These are phyloP conservation scores for Fusarium pseudoanthophilum DNA, from an alignment of 2,329 filamentous ascomycete genomes.

Conservation along the genomic window DNA sequence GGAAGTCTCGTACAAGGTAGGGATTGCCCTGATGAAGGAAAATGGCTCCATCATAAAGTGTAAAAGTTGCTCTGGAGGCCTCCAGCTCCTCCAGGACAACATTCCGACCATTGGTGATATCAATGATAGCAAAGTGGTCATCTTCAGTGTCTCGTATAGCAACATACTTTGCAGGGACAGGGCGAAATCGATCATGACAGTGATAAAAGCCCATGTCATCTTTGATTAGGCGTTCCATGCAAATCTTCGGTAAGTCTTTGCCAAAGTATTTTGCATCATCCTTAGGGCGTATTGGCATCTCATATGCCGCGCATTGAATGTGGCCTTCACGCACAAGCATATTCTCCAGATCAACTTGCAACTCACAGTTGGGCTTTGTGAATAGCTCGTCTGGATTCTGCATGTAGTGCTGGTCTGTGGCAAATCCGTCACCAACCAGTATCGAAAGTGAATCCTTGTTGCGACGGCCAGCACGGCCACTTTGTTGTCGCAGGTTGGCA, in stretches of 20 bases:
- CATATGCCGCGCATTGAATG: conserved; percentile 92
- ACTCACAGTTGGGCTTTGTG: conserved; percentile 86
- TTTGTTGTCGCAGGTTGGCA: conserved; percentile 93
- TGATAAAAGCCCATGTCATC: conserved; percentile 88
- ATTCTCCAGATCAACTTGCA: conserved; percentile 93
- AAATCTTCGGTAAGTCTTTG: conserved; percentile 74
- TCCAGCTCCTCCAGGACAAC: conserved; percentile 94
- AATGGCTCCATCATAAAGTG: conserved; percentile 95
- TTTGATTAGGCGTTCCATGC: conserved; percentile 75
- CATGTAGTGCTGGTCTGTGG: conserved; percentile 97
- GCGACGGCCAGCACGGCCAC: conserved; percentile 87
- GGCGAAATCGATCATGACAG: conserved; percentile 87
- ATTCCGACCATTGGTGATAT: conserved; percentile 85
- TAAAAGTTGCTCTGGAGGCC: conserved; percentile 93
- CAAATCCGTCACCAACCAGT: conserved; percentile 87
- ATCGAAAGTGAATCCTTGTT: conserved; percentile 95
- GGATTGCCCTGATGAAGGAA: conserved; percentile 96
- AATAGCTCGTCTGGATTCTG: conserved; percentile 94
- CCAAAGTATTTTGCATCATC: conserved; percentile 86
- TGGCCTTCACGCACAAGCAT: conserved; percentile 93
- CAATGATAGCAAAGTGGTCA: conserved; percentile 92
- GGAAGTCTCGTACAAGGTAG: conserved; percentile 91
- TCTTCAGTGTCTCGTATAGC: conserved; percentile 89
- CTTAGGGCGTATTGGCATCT: conserved; percentile 87
- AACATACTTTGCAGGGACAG: conserved; percentile 83